Evolutionary conservation across 2,329 filamentous ascomycete species (phyloP).

Genomic region (Nakataea oryzae): DNA sequence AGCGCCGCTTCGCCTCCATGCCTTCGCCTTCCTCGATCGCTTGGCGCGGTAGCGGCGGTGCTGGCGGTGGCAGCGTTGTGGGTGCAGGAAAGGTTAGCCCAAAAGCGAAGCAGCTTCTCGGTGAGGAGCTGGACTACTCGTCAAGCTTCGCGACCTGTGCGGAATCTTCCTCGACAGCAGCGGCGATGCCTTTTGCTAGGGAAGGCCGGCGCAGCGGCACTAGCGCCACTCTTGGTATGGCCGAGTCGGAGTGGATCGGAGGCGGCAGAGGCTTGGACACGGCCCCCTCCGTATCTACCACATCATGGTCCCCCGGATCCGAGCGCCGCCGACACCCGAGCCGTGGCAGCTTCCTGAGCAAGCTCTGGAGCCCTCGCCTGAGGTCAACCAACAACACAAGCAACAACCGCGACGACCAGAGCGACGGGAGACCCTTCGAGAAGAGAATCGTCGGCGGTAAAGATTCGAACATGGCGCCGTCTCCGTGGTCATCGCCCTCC

Average conservation of each 20-base stretch:
- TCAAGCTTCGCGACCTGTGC: not conserved
- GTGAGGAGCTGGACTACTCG: constrained; percentile 1
- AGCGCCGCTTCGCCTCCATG: not conserved
- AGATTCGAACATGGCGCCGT: not conserved
- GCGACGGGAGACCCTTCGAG: not conserved
- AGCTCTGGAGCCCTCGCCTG: constrained; percentile 2
- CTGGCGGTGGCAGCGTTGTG: not conserved
- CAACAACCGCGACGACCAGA: not conserved
- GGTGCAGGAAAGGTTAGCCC: constrained; percentile 2
- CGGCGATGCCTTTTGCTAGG: not conserved
- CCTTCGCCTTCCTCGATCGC: not conserved
- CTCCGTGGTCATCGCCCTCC: not conserved
- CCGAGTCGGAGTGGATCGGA: constrained; percentile 1
- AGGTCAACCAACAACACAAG: not conserved
- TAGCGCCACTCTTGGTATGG: not conserved
- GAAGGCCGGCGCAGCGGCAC: not conserved
- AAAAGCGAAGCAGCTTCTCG: constrained; percentile 1
- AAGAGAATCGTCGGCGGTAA: not conserved
- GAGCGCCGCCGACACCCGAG: not conserved
- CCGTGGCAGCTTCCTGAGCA: not conserved
- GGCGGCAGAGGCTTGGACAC: not conserved
- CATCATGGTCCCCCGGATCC: not conserved
- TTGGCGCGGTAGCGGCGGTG: not conserved
- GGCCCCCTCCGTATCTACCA: not conserved
- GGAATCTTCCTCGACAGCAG: not conserved